phyloP scores from a whole-genome alignment of 805 yeast species.

The Ogataea degrootiae region DNA sequence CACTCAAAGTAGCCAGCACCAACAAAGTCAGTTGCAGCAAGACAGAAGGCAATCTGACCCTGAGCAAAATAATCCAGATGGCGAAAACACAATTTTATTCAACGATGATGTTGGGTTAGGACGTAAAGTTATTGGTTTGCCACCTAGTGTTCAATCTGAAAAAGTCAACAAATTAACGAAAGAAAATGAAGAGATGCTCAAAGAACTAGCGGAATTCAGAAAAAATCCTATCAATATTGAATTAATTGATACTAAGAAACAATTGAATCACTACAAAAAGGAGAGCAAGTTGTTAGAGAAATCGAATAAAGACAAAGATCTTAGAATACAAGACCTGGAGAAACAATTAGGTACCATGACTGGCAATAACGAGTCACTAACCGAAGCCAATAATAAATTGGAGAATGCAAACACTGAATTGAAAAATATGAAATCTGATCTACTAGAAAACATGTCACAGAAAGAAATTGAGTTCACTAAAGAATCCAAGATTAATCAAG shows the following conservation, averaged over 20 bases:
- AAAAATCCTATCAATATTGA: constrained; percentile 10
- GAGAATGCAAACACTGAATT: constrained; percentile 20
- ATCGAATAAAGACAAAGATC: constrained; percentile 13
- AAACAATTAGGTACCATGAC: constrained; percentile 3
- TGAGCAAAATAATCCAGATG: constrained; percentile 1
- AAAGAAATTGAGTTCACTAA: constrained; percentile 54
- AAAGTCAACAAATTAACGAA: constrained; percentile 17
- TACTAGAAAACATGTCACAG: constrained; percentile 62
- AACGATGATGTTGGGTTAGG: constrained; percentile 16
- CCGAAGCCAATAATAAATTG: constrained; percentile 9
- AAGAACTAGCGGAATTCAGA: constrained; percentile 13
- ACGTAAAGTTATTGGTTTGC: constrained; percentile 22
- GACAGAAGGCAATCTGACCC: constrained; percentile 9
- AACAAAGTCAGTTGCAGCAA: not conserved
- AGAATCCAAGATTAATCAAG: constrained; percentile 46
- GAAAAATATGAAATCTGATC: constrained; percentile 50
- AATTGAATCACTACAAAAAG: constrained; percentile 12
- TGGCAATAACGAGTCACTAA: constrained; percentile 7
- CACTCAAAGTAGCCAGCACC: not conserved
- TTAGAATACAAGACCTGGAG: constrained; percentile 9
- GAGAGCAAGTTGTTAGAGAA: constrained; percentile 14
- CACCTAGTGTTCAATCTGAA: constrained; percentile 27
- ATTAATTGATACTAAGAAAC: constrained; percentile 9
- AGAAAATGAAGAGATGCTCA: constrained; percentile 19
- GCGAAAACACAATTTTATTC: constrained; percentile 16